Evolutionary conservation across 169 alveolate genomes (phyloP).

Genomic region (Cyclospora cayetanensis): DNA sequence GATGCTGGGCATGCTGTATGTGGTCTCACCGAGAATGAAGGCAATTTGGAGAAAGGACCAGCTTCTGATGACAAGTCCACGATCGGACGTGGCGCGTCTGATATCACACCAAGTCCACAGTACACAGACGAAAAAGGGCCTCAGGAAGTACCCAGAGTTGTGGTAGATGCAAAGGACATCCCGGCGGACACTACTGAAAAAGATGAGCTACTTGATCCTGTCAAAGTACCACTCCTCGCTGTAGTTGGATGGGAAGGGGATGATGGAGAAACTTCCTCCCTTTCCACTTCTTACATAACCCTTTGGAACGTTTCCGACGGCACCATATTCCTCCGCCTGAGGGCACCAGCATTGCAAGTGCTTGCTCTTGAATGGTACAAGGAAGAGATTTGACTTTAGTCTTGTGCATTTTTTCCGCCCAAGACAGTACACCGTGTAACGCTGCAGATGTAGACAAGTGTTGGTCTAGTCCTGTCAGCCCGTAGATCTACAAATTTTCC

Average conservation of each 20-base stretch:
- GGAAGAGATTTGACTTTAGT: too few relatives aligned
- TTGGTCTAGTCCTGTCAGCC: too few relatives aligned
- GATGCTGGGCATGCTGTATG: too few relatives aligned
- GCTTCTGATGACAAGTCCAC: too few relatives aligned
- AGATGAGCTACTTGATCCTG: constrained; percentile 17
- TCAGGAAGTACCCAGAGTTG: not conserved
- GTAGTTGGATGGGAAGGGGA: constrained; percentile 66
- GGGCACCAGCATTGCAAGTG: constrained; percentile 53
- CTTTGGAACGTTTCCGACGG: constrained; percentile 45
- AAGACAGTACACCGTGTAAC: too few relatives aligned
- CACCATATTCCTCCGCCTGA: constrained; percentile 21
- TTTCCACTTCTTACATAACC: constrained; percentile 39
- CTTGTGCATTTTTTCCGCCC: too few relatives aligned
- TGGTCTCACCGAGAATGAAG: too few relatives aligned
- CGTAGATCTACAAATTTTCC: too few relatives aligned
- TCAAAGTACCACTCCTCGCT: constrained; percentile 52
- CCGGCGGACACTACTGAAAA: not conserved
- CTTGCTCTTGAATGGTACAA: constrained; percentile 20
- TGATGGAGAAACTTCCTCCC: constrained; percentile 38
- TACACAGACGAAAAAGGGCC: not conserved
- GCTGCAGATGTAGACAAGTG: too few relatives aligned
- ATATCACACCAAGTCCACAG: not conserved
- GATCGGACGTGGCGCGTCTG: too few relatives aligned
- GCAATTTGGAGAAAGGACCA: too few relatives aligned
- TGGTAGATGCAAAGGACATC: not conserved